phyloP scores from a whole-genome alignment of 2,329 filamentous ascomycete genomes.

The Mycosphaerella sp. region DNA sequence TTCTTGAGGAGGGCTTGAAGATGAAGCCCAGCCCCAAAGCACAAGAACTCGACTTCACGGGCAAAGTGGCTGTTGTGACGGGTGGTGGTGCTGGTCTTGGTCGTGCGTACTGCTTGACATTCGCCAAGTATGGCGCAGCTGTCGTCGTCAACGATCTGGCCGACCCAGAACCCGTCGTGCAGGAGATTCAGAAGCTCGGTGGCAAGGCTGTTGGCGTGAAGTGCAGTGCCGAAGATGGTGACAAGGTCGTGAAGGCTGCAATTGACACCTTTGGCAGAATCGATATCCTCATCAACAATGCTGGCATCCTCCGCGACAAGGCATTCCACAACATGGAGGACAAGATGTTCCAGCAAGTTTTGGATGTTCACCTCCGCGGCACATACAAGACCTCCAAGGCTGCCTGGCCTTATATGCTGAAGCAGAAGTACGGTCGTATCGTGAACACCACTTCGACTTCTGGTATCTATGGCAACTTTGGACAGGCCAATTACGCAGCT shows the following conservation, averaged over 20 bases:
- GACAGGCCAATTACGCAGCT: conserved; percentile 94
- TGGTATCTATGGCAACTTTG: conserved; percentile 98
- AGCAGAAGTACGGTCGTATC: conserved; percentile 97
- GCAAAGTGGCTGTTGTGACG: conserved; percentile 79
- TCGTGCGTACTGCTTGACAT: conserved; percentile 80
- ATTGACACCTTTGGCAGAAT: conserved; percentile 91
- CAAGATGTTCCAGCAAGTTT: conserved; percentile 81
- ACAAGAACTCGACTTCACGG: conserved; percentile 72
- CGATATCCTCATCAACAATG: conserved; percentile 96
- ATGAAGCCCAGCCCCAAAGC: conserved; percentile 65
- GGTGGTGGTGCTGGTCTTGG: conserved; percentile 88
- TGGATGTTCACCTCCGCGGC: conserved; percentile 87
- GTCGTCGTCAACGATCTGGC: conserved; percentile 95
- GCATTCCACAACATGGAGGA: conserved; percentile 98
- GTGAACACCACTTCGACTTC: conserved; percentile 96
- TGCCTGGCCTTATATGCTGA: conserved; percentile 94
- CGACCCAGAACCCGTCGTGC: conserved; percentile 82
- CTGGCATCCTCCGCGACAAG: conserved; percentile 95
- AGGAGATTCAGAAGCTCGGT: conserved; percentile 84
- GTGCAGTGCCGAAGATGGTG: conserved; percentile 87
- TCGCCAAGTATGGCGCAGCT: conserved; percentile 74
- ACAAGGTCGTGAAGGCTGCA: conserved; percentile 81
- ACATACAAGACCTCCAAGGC: conserved; percentile 98
- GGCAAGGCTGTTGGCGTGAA: conserved; percentile 90
- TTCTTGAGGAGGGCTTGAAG: conserved; percentile 79